Conservation (phyloP, 768 basidiomycete genomes). For the Polyporus arcularius region DNA sequence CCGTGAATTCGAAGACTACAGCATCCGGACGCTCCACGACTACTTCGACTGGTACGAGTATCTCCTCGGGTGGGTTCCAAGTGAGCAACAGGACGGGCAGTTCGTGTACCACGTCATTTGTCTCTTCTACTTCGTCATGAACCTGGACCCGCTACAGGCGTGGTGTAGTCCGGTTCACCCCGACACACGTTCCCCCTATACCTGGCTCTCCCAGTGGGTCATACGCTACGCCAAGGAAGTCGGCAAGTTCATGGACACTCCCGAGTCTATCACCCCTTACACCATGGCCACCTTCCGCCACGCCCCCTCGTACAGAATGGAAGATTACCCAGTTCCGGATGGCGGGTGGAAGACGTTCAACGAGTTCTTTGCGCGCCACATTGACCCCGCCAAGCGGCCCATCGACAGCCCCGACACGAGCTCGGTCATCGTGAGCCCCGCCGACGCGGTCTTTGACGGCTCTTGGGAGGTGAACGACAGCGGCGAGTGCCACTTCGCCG, state of each 20-base stretch:
- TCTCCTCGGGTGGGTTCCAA: conserved; percentile 19
- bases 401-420: conserved; percentile 2
- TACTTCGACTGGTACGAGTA: conserved; percentile 18
- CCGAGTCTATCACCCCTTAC: conserved; percentile 14
- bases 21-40: conserved; percentile 16
- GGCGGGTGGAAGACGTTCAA: conserved; percentile 24
- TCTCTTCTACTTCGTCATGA: conserved; percentile 24
- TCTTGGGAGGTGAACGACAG: conserved; percentile 15
- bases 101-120: conserved; percentile 18
- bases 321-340: conserved; percentile 13
- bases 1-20: conserved; percentile 13
- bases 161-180: conserved; percentile 17
- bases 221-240: conserved; percentile 22
- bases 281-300: conserved; percentile 14
- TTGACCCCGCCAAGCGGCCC: conserved; percentile 13
- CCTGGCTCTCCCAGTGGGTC: conserved; percentile 21
- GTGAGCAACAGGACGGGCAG: conserved; percentile 9
- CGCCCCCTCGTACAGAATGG: conserved; percentile 15
- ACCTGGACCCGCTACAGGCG: conserved; percentile 6
- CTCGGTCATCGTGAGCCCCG: conserved; percentile 17
- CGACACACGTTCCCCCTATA: conserved; percentile 3
- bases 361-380: conserved; percentile 23
- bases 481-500: conserved; percentile 8
- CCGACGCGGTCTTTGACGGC: conserved; percentile 18
- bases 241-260: conserved; percentile 20